These are phyloP conservation scores for Amanita jacksonii DNA, from an alignment of 768 basidiomycete species.

Conservation along the genomic window DNA sequence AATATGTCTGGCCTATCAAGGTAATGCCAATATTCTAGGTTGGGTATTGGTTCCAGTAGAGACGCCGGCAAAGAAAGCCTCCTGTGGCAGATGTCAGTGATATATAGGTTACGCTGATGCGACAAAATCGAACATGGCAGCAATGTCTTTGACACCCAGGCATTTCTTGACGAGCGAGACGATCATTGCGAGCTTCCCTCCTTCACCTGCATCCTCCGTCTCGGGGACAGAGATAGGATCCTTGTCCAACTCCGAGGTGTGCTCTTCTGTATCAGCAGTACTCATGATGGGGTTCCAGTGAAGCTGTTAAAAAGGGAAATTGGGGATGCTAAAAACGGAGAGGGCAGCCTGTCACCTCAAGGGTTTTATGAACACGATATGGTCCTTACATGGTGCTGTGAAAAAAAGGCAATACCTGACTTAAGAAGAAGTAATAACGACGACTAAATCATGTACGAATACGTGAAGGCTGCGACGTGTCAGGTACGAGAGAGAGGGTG, in stretches of 20 bases:
- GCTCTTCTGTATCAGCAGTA: background rate
- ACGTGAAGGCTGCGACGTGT: too few species aligned
- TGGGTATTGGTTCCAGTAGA: slow-evolving; percentile 87
- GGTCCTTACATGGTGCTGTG: too few species aligned
- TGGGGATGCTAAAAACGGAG: too few species aligned
- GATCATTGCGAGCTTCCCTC: slow-evolving; percentile 91
- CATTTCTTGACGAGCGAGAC: slow-evolving; percentile 85
- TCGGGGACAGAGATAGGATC: slow-evolving; percentile 66
- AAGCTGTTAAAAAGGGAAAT: background rate
- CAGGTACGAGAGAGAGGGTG: too few species aligned
- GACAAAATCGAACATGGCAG: slow-evolving; percentile 61
- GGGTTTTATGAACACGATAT: too few species aligned
- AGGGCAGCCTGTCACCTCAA: too few species aligned
- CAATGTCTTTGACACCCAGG: slow-evolving; percentile 91
- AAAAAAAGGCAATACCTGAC: too few species aligned
- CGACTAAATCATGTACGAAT: too few species aligned
- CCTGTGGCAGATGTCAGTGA: slow-evolving; percentile 31
- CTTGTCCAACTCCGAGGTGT: slow-evolving; percentile 26
- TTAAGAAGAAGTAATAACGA: too few species aligned
- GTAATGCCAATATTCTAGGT: slow-evolving; percentile 95
- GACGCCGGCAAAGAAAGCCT: slow-evolving; percentile 90
- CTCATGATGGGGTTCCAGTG: background rate
- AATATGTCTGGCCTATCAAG: slow-evolving; percentile 88
- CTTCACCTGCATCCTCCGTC: slow-evolving; percentile 64
- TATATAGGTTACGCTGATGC: background rate